These are phyloP conservation scores for Cercophora newfieldiana DNA, from an alignment of 495 filamentous ascomycete species.

Conservation along the genomic window DNA sequence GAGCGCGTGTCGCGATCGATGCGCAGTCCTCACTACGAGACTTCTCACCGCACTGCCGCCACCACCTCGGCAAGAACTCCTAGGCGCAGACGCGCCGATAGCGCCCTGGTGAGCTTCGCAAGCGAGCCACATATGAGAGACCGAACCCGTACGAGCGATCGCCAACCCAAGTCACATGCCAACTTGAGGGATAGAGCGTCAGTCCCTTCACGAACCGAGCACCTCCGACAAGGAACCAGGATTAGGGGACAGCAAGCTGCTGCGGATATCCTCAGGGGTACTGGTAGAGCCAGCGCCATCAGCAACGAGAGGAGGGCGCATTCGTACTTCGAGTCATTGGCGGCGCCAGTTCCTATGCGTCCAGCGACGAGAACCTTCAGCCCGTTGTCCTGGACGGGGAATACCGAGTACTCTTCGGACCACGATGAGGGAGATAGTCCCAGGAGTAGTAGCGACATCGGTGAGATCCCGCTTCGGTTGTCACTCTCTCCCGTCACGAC, in stretches of 20 bases:
- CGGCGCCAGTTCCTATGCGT: not conserved
- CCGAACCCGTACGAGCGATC: not conserved
- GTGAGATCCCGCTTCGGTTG: not conserved
- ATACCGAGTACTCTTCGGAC: not conserved
- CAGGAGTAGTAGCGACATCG: not conserved
- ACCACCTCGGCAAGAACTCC: not conserved
- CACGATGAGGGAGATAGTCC: not conserved
- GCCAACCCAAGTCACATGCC: not conserved
- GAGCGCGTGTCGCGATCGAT: not conserved
- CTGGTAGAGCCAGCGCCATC: not conserved
- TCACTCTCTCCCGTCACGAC: not conserved
- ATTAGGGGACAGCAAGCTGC: not conserved
- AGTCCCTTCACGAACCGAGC: not conserved
- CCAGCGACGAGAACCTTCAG: not conserved
- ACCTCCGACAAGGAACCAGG: not conserved
- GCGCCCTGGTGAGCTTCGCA: not conserved
- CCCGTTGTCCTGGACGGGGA: not conserved
- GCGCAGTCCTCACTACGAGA: not conserved
- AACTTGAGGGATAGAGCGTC: not conserved
- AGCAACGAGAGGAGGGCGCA: not conserved
- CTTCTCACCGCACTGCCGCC: not conserved
- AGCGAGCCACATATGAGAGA: not conserved
- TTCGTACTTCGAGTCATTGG: not conserved
- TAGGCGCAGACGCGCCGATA: not conserved
- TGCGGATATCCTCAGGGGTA: not conserved